Evolutionary conservation across 2,329 filamentous ascomycete species (phyloP), one percentile per base, ranked within the genome.

Genomic region (Calonectria ilicicola): DNA sequence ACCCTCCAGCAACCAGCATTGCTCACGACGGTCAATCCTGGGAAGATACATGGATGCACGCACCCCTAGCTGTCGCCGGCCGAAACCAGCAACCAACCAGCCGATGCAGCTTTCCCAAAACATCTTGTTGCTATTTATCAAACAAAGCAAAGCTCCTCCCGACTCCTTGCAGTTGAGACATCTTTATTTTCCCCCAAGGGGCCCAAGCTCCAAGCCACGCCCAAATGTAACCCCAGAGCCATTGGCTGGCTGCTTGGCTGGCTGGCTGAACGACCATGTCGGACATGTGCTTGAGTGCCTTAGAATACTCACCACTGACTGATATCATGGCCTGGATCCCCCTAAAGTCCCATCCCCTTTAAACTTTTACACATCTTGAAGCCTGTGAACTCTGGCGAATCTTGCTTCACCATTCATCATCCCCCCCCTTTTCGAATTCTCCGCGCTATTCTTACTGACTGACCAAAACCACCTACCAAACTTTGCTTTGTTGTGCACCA

Each of bases 151-250:
- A 65, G 67, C 46, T 65, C 67, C 62, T 60, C 44, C 56, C 27
- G n/a, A 29, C 62, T 51, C 68, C 68, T 47, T 56, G 49, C 60
- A 70, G 67, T 51, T 65, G 49, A 65, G 67, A 64, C 58, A 66
- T 60, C 65, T 29, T 49, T 32, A 65, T 21, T 32, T 29, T 46
- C 60, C 60, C 60, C 46, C 38, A 32, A 56, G 62, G 38, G 66
- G 70, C 62, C 70, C 70, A 69, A 72, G 66, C 70, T 72, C 70
- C 70, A 42, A 65, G 64, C 68, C 51, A 62, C 63, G 35, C 26
- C 49, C 53, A 49, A 51, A 26, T 23, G 35, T 38, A 71, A 66
- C 46, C 60, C 35, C 27, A 44, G 56, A 21, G 49, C 63, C 68
- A 38, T 53, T 63, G 56, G 21, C 26, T 27, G 9, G 10, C 29